Base-by-base conservation (phyloP, 2,329 filamentous ascomycete genomes). In the Penicillium rolfsii region DNA sequence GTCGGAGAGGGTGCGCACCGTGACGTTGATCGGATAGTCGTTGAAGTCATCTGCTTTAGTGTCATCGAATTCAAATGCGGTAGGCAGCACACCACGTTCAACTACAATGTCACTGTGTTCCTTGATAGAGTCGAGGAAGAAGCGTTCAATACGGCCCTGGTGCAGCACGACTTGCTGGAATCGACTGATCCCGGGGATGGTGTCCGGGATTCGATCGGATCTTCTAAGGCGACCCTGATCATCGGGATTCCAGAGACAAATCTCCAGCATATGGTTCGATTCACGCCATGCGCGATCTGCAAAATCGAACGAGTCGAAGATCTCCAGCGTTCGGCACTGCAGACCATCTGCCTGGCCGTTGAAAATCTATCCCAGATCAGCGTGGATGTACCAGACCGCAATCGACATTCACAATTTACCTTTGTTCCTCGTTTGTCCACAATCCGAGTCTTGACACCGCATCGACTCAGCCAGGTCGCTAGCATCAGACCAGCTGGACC, bases 301-400 rank as follows among this genome's bases (percentile, higher is more conserved):
- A 60, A 92, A 84, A 0, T 86, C 89, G 66, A 92, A 89, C 53
- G 84, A 87, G 67, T 92, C 87, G 58, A 91, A 85, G n/a, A 91
- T 89, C 72, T 92, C 87, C 1, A 91, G 79, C 0, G 87, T 90
- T 1, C 88, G 85, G 64, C 83, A 85, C 74, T 90, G 86, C 2
- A 89, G 77, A 1, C 85, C 85, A 64, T 84, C 82, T 1, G 81
- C 81, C 64, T 83, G 81, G 22, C 76, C 75, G n/a, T 70, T 72
- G 49, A 69, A 62, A 11, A 64, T 60, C 57, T 63, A 52, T 9
- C 7, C 4, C 11, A 14, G 8, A 14, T 12, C 6, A 41, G 43
- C n/a, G 30, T n/a, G 26, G 8, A 4, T 33, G 11, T 12, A n/a
- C 38, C 26, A n/a, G 1, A 6, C 22, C 30, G 28, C 4, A 36